These are phyloP conservation scores for Linderniella brevidens DNA, from an alignment of 257 asterid species.

Conservation along the genomic window DNA sequence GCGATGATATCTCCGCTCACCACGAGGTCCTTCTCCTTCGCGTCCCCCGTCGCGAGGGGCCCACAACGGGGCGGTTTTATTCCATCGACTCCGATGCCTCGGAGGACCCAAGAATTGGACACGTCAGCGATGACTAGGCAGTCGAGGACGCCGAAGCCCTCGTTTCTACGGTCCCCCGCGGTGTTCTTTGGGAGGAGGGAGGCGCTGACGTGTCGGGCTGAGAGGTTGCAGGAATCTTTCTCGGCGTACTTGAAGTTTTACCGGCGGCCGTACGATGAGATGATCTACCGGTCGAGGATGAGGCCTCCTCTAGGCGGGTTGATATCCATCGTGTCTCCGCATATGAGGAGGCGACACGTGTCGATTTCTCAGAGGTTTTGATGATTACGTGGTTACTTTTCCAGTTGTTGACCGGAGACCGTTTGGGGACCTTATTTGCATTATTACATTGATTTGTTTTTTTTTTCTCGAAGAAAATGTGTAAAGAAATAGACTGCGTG, in stretches of 20 bases:
- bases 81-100: conserved; percentile 94
- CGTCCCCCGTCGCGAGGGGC: conserved; percentile 50
- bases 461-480: not conserved
- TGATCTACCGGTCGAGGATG: conserved; percentile 83
- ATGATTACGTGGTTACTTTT: conserved; percentile 9
- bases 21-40: conserved; percentile 78
- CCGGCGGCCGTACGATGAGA: conserved; percentile 77
- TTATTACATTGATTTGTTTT: conserved; percentile 7
- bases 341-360: conserved; percentile 42
- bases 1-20: conserved; percentile 56
- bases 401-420: too few species aligned
- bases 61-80: conserved; percentile 36
- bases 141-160: conserved; percentile 64
- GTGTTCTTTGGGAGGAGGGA: conserved; percentile 48
- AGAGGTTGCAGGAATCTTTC: conserved; percentile 42
- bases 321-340: conserved; percentile 75
- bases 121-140: conserved; percentile 24
- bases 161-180: conserved; percentile 78
- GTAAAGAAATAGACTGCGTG: conserved; percentile 26
- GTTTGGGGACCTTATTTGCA: conserved; percentile 10
- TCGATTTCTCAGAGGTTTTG: conserved; percentile 80
- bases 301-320: conserved; percentile 83
- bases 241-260: conserved; percentile 51
- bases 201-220: conserved; percentile 18
- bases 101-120: conserved; percentile 45